These are phyloP conservation scores for Chytridiales sp. DNA, from an alignment of 371 early-diverging fungal species.

Conservation along the genomic window DNA sequence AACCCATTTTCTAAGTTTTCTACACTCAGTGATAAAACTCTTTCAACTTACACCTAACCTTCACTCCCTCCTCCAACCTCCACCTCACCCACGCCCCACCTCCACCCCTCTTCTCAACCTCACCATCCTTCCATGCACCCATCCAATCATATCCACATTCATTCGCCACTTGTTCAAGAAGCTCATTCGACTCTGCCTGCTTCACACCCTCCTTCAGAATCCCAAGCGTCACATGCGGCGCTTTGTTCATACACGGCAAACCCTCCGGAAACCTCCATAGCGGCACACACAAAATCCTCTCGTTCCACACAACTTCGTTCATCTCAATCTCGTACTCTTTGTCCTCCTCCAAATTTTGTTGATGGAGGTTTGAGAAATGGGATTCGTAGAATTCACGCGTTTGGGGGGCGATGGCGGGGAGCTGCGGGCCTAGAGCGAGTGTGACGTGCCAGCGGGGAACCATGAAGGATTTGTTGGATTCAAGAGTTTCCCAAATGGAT, in stretches of 20 bases:
- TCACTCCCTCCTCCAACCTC: not conserved
- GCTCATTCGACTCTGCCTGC: slow-evolving; percentile 32
- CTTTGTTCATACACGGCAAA: slow-evolving; percentile 18
- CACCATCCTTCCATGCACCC: too few relatives aligned
- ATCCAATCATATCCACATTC: not conserved
- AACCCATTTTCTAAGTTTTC: too few relatives aligned
- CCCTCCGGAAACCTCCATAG: slow-evolving; percentile 15
- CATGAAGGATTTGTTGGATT: too few relatives aligned
- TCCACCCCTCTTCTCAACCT: not conserved
- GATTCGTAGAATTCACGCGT: too few relatives aligned
- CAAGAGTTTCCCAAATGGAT: too few relatives aligned
- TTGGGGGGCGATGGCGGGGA: too few relatives aligned
- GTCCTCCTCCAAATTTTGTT: too few relatives aligned
- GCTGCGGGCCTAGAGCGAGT: too few relatives aligned
- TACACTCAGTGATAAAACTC: not conserved
- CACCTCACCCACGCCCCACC: not conserved
- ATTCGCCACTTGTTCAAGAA: slow-evolving; percentile 15
- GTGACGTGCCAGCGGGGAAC: slow-evolving; percentile 17
- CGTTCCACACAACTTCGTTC: slow-evolving; percentile 36
- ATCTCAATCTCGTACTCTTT: slow-evolving; percentile 11
- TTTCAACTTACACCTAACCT: not conserved
- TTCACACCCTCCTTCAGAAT: slow-evolving; percentile 28
- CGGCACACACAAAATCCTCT: slow-evolving; percentile 30
- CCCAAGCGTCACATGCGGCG: slow-evolving; percentile 41
- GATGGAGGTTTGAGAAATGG: too few relatives aligned